A percentile compares a stretch with the other conserved stretches of the same genome.
Conservation (phyloP, 371 early-diverging fungal genomes). For the Pancytospora epiphaga region DNA sequence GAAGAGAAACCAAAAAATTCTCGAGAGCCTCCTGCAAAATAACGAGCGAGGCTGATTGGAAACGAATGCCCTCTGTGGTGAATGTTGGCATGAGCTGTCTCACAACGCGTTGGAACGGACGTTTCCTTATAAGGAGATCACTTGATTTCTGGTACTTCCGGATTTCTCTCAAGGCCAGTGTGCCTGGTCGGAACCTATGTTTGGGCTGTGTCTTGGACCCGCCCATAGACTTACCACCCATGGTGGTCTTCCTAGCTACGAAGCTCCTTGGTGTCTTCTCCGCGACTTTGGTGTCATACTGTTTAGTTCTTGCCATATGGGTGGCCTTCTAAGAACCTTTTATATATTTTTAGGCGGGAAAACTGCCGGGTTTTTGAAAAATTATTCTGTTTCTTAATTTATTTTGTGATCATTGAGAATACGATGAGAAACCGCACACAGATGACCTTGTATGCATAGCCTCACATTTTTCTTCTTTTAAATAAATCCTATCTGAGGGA, state of each 20-base stretch:
- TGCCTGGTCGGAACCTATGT: conserved; percentile 65
- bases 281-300: conserved; percentile 59
- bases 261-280: conserved; percentile 61
- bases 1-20: conserved; percentile 71
- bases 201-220: conserved; percentile 11
- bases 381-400: too few species aligned
- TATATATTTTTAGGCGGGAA: conserved; percentile 28
- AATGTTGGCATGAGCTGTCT: conserved; percentile 45
- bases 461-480: too few species aligned
- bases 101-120: conserved; percentile 70
- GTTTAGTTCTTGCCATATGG: conserved; percentile 61
- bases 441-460: too few species aligned
- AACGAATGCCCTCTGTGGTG: conserved; percentile 55
- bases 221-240: conserved; percentile 42
- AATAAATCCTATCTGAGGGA: too few species aligned
- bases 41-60: conserved; percentile 67
- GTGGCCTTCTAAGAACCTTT: neutral
- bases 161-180: conserved; percentile 66
- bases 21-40: conserved; percentile 81
- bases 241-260: conserved; percentile 53
- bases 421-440: too few species aligned
- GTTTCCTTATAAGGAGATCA: conserved; percentile 65
- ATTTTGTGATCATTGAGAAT: too few species aligned
- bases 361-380: too few species aligned
- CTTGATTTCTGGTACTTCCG: conserved; percentile 67